Evolutionary conservation across 768 basidiomycete genomes (phyloP), one percentile per base, ranked within the genome.

Genomic region (Termitomyces sp.): DNA sequence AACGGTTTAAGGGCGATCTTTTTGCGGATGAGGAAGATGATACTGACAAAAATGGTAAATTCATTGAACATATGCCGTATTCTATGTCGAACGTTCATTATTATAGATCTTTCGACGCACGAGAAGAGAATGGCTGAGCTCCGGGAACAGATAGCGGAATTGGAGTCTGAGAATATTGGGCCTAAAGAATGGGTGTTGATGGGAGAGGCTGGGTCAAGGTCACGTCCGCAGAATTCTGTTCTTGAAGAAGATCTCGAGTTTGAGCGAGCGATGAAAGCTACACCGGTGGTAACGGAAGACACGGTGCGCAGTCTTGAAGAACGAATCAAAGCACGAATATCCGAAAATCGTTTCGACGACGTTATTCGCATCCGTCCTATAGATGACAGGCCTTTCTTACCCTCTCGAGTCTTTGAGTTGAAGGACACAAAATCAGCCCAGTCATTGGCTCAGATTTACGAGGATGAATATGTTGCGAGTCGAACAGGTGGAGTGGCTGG

Each of bases 181-280:
- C 78, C 83, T 50, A 98, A 98, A 71, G 86, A 92, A 58, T 99
- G 97, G 97, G 86, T 86, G 6, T 78, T 97, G 30, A 82, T 91
- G 77, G 95, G 97, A 48, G 96, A 98, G 71, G 91, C 93, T 33
- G 83, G 82, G 21, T 83, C 93, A 6, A 82, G 86, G 41, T 71
- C 86, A 43, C 81, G 97, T 51, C 96, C 97, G 4, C 85, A 92
- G 67, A 94, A 99, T 70, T 89, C 91, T 9, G 76, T 98, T 19
- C 79, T 99, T 12, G 91, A 92, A 68, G 91, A 98, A 67, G 92
- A 97, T 70, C 80, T 99, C 31, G 96, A 98, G 55, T 98, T 94
- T 61, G 97, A 98, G 58, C 87, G 93, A 30, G 83, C 87, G 23
- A 83, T 86, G 74, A 96, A 94, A 71, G 79, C 85, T 19, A 87